Base-by-base conservation (phyloP, 176 grass and related monocot genomes). In the Phyllostachys edulis region DNA sequence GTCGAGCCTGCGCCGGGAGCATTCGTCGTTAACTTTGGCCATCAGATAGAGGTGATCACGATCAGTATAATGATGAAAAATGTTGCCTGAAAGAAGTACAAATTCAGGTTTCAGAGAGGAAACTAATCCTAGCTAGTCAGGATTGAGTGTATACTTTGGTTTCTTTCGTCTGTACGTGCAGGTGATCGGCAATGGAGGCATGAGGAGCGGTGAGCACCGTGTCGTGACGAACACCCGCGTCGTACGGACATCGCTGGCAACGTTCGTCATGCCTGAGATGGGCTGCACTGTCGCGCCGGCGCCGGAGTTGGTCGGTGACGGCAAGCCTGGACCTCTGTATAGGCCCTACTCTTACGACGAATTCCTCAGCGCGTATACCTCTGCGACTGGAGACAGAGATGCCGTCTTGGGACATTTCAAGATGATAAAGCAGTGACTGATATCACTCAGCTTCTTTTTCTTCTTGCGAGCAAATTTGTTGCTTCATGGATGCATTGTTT, bases 11-110 rank as follows among this genome's bases (percentile, higher is more conserved):
- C 80, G 37, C 76, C 75, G 3, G 88, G 79, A 60, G 84, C 91
- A 36, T 80, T 90, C n/a, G 76, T 87, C 62, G 56, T 93, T 54
- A 90, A 90, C 69, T 88, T 90, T 1, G 87, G 85, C 23, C 81
- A 88, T 65, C 88, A 90, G 63, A 78, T 93, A 70, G 77, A 21
- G 52, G 50, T 52, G 47, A 50, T 50, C 14, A 50, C 18, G 50
- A 16, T 16, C 47, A 1, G 16, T 52, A 18, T 5, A 18, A 7
- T 52, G 50, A 52, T 52, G 50, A 18, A 52, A 17, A 52, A 52
- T 52, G 50, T 5, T 18, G 50, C 50, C 14, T 5, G 16, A 52
- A 52, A 18, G 17, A 52, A 52, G 16, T 6, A 18, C 17, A 21
- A 55, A 55, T 55, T 21, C 18, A 20, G 52, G 21, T 8, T 21